These are phyloP conservation scores for Fusarium albosuccineum DNA, from an alignment of 2,329 filamentous ascomycete species.

Conservation along the genomic window DNA sequence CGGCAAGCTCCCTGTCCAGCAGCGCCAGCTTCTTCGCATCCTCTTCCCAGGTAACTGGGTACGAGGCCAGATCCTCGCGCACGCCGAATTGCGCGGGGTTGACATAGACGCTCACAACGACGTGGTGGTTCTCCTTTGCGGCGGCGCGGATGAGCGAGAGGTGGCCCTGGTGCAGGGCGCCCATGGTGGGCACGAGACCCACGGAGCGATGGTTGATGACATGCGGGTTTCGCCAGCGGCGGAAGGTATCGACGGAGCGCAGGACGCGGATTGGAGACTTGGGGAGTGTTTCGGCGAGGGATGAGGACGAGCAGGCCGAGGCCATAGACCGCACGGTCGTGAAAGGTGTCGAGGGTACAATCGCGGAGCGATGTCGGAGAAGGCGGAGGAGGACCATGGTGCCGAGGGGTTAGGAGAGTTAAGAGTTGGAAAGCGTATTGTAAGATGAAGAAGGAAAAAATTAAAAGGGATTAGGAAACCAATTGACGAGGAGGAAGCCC, in stretches of 20 bases:
- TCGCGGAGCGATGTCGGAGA: slow-evolving; percentile 33
- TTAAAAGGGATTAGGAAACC: slow-evolving; percentile 7
- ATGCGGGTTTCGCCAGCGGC: slow-evolving; percentile 76
- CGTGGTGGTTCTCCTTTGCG: slow-evolving; percentile 84
- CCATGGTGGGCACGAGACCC: slow-evolving; percentile 96
- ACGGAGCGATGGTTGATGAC: slow-evolving; percentile 77
- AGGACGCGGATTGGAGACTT: slow-evolving; percentile 76
- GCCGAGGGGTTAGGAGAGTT: background rate
- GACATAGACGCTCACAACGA: slow-evolving; percentile 93
- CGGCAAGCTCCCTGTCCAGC: slow-evolving; percentile 80
- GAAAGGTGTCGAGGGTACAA: slow-evolving; percentile 12
- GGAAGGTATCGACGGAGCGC: slow-evolving; percentile 79
- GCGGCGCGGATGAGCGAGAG: slow-evolving; percentile 87
- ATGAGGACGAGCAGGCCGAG: slow-evolving; percentile 37
- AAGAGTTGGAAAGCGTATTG: background rate
- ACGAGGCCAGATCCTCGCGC: slow-evolving; percentile 87
- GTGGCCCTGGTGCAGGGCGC: slow-evolving; percentile 93
- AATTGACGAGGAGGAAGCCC: slow-evolving; percentile 32
- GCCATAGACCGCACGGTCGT: slow-evolving; percentile 41
- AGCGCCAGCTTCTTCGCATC: slow-evolving; percentile 77
- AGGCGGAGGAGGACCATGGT: slow-evolving; percentile 36
- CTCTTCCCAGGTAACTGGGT: slow-evolving; percentile 88
- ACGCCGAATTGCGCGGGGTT: slow-evolving; percentile 97
- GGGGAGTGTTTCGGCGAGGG: slow-evolving; percentile 62
- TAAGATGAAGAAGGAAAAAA: slow-evolving; percentile 3